Conservation (phyloP, 1,284 basidiomycete genomes). For the Melampsora larici-populina region DNA sequence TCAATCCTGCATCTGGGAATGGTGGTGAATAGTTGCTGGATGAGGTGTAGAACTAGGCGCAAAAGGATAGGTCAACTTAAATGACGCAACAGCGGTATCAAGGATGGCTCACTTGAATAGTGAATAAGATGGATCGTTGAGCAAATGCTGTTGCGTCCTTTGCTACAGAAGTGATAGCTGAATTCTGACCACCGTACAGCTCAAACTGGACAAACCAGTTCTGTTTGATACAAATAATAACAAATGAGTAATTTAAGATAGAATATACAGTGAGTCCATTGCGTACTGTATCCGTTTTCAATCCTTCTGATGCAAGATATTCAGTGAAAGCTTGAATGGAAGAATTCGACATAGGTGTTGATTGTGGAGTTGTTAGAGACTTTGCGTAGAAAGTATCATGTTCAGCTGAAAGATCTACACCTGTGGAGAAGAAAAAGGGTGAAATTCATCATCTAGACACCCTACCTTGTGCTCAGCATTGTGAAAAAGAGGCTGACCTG, state of each 20-base stretch:
- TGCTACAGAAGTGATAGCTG: too few relatives aligned
- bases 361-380: slow-evolving; percentile 47
- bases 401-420: slow-evolving; percentile 15
- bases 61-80: too few relatives aligned
- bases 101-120: slow-evolving; percentile 1
- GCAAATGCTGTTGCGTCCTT: too few relatives aligned
- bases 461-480: not conserved
- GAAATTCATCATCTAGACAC: not conserved
- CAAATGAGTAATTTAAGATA: too few relatives aligned
- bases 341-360: slow-evolving; percentile 43
- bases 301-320: slow-evolving; percentile 46
- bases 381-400: slow-evolving; percentile 49
- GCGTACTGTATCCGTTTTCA: slow-evolving; percentile 34
- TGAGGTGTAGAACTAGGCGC: slow-evolving; percentile 20
- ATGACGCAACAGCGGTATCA: too few relatives aligned
- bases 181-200: too few relatives aligned
- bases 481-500: not conserved
- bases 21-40: slow-evolving; percentile 5
- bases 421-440: not conserved
- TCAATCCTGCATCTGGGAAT: slow-evolving; percentile 13
- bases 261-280: not conserved
- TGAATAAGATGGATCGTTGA: slow-evolving; percentile 8
- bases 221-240: not conserved
- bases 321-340: too few relatives aligned
- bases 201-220: slow-evolving; percentile 35